A percentile compares a stretch with the other conserved stretches of the same genome.
These are phyloP conservation scores for Jatropha curcas DNA, from an alignment of 345 rosid genomes.

Conservation along the genomic window DNA sequence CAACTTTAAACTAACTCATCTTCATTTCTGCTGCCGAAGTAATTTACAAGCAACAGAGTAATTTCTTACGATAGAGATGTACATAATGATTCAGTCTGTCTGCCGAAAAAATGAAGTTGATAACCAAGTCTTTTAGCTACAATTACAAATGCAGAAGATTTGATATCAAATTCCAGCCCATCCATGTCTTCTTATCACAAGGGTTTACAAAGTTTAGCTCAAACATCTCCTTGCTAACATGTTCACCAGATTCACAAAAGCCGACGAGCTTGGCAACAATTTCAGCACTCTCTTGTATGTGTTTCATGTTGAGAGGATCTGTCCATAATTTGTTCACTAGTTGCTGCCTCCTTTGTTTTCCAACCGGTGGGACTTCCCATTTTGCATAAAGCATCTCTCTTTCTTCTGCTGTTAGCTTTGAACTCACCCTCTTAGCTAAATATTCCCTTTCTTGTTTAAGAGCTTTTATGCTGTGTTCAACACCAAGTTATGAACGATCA, in stretches of 20 bases:
- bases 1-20: background rate
- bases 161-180: slow-evolving; percentile 94
- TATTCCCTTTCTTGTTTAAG: slow-evolving; percentile 87
- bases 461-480: slow-evolving; percentile 62
- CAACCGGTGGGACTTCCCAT: slow-evolving; percentile 81
- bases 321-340: slow-evolving; percentile 87
- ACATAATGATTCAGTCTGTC: background rate
- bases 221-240: slow-evolving; percentile 85
- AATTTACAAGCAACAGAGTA: background rate
- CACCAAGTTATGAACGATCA: background rate
- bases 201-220: slow-evolving; percentile 74
- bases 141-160: slow-evolving; percentile 65
- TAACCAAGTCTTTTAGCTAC: slow-evolving; percentile 13
- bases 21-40: background rate
- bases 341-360: slow-evolving; percentile 85
- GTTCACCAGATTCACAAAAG: slow-evolving; percentile 76
- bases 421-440: slow-evolving; percentile 76
- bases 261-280: slow-evolving; percentile 85
- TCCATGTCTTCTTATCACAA: slow-evolving; percentile 82
- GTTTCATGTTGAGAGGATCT: slow-evolving; percentile 70
- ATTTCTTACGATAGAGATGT: background rate
- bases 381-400: slow-evolving; percentile 72
- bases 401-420: slow-evolving; percentile 71
- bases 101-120: no score
- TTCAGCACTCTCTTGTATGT: slow-evolving; percentile 75